Conservation (phyloP, 768 basidiomycete genomes). For the Chalciporus chontae region DNA sequence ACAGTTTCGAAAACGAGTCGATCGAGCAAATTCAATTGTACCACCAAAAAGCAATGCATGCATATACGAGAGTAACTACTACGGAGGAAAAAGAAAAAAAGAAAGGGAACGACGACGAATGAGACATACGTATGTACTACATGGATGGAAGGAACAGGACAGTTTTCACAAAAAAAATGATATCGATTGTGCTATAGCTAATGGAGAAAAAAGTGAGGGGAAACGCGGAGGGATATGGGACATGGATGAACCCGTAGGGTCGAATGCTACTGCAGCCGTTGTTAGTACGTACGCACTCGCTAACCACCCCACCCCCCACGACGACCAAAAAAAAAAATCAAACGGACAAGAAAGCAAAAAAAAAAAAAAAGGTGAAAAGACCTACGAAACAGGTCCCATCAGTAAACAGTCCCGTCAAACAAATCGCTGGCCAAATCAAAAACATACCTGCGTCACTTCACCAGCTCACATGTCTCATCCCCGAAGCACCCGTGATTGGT, state of each 20-base stretch:
- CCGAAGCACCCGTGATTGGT: constrained; percentile 20
- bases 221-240: neutral
- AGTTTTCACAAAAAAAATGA: no score
- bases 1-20: no score
- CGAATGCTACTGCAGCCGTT: no score
- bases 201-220: no score
- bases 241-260: neutral
- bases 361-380: neutral
- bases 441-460: constrained; percentile 14
- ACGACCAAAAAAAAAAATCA: neutral
- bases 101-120: neutral
- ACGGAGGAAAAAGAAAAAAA: neutral
- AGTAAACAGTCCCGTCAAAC: no score
- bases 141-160: no score
- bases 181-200: no score
- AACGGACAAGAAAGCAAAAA: neutral
- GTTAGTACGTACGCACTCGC: neutral
- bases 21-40: no score
- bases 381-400: neutral
- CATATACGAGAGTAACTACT: no score
- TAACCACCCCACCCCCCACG: neutral
- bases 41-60: no score
- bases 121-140: neutral
- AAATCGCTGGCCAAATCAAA: neutral
- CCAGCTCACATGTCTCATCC: constrained; percentile 27